Evolutionary conservation across 164 flowering plant species (phyloP), one percentile per base, ranked within the genome.

Genomic region (Nelumbo lutea): DNA sequence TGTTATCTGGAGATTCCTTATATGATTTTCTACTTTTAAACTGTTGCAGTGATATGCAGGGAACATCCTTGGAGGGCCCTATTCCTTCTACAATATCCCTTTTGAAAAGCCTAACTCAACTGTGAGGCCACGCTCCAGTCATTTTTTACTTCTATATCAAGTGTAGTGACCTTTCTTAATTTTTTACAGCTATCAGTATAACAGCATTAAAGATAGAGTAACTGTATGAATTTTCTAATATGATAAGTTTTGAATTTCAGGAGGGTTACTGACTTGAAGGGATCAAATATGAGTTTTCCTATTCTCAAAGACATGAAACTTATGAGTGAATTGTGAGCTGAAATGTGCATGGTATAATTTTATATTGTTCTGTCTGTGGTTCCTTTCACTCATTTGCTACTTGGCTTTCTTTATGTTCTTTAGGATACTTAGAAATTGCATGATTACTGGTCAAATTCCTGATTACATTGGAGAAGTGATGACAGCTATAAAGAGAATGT

Each of bases 381-480:
- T 65, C 2, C 14, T 42, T 5, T 59, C 61, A 9, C 9, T 9
- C 59, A 6, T 52, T 38, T 9, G 38, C 46, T 47, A 4, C 27
- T 27, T 27, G 27, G 27, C 27, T 27, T 27, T 27, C 27, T 5
- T 52, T 42, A 41, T 61, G 5, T 77, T 59, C 44, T 76, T 61
- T 80, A 90, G 97, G 85, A 46, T 75, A 45, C 67, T 91, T 65
- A 83, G 90, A 70, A 88, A 86, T 73, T 89, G 97, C 80, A 77
- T 65, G 43, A 75, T 91, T 42, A 70, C 70, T 57, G 97, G 75
- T 59, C 1, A 64, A 59, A 85, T 91, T 64, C 95, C 94, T 27
- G 42, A 61, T 0, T 82, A 82, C 73, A 71, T 89, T 66, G 83
- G 81, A 8, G 42, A 53, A 53, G 14, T 48, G 13, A 57, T 87